Evolutionary conservation across 2,329 filamentous ascomycete species (phyloP), one percentile per base, ranked within the genome.

Genomic region (Xylariaceae sp.): DNA sequence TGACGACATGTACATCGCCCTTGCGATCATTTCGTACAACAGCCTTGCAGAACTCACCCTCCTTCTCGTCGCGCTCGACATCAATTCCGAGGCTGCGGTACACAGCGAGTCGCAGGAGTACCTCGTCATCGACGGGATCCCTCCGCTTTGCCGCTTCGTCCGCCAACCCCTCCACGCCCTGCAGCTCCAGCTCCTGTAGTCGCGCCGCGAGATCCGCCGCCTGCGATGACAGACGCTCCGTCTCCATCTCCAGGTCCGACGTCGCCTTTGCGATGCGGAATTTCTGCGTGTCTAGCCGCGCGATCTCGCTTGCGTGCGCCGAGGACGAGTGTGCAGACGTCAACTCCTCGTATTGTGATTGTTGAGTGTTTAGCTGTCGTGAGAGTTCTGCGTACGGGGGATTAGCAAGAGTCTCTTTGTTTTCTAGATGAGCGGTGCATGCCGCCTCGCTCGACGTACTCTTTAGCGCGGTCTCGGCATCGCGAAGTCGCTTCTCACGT

Each of bases 201-300:
- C 89, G 83, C 39, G 87, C 87, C 60, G 87, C 86, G 55, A 97
- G 78, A 68, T 93, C 86, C 12, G 87, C 89, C 5, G 92, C 78
- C 74, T 96, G 91, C 5, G 86, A 85, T 54, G 90, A 87, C 41
- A 98, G 79, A n/a, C 94, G 83, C 79, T 98, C 94, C n/a, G 90
- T 90, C 77, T 99, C 95, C 70, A 94, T 92, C 78, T 97, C 93
- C 6, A 95, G 80, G 72, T 98, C 94, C 1, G 86, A 89, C 0
- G 91, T 92, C 14, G 90, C 87, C 75, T 98, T 98, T n/a, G 94
- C 94, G 55, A 92, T 88, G 66, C 92, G 88, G 77, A 98, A 98
- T 72, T 97, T 97, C 66, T 93, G 87, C 1, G 92, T 96, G 75
- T 98, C 94, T 60, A 97, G 87, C 36, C 89, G 85, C 17, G 95